Evolutionary conservation across 139 green algal genomes (phyloP).

Genomic region (Chloropicon primus): DNA sequence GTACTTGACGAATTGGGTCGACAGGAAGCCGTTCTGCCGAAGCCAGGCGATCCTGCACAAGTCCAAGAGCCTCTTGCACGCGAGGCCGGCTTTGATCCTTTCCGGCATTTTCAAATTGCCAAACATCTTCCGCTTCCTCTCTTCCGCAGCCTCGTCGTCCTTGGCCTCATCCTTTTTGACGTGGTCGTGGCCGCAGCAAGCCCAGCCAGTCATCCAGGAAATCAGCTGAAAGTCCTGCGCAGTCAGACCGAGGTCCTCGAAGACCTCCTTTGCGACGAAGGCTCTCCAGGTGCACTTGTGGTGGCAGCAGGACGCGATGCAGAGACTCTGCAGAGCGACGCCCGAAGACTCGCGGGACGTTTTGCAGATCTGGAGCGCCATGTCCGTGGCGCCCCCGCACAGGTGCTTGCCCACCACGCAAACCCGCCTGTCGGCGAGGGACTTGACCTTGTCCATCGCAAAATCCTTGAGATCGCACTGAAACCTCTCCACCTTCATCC

Average conservation of each 20-base stretch:
- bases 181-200: not conserved
- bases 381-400: constrained; percentile 64
- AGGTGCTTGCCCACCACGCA: constrained; percentile 63
- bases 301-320: constrained; percentile 69
- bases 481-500: constrained; percentile 25
- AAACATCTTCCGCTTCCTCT: not conserved
- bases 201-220: constrained; percentile 47
- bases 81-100: not conserved
- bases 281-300: constrained; percentile 61
- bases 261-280: constrained; percentile 43
- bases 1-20: not conserved
- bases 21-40: not conserved
- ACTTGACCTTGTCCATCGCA: constrained; percentile 13
- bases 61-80: not conserved
- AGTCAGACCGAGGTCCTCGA: constrained; percentile 34
- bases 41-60: not conserved
- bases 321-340: constrained; percentile 20
- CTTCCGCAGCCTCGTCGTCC: too few species aligned
- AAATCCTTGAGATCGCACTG: constrained; percentile 49
- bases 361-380: constrained; percentile 32
- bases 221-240: constrained; percentile 58
- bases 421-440: not conserved
- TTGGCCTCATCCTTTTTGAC: not conserved
- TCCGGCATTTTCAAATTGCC: not conserved
- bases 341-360: not conserved